phyloP scores from a whole-genome alignment of 108 stramenopile genomes.

The Nitzschia sp. region DNA sequence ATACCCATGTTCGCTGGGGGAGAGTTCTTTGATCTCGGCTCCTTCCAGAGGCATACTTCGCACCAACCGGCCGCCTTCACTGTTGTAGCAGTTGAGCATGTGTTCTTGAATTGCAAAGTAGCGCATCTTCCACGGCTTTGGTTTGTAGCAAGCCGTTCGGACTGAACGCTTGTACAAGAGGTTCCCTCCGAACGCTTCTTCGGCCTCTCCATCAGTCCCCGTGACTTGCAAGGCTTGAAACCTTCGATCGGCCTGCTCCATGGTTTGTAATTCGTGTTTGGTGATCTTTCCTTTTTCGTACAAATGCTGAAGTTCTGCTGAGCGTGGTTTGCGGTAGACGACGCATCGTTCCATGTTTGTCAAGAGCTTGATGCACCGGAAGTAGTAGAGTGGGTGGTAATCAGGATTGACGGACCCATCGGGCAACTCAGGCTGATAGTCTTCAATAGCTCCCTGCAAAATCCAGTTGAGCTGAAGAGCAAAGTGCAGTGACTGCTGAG shows the following conservation, averaged over 20 bases:
- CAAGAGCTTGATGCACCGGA: slow-evolving; percentile 91
- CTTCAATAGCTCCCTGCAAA: slow-evolving; percentile 96
- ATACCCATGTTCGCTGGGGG: slow-evolving; percentile 52
- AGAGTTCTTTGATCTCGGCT: slow-evolving; percentile 54
- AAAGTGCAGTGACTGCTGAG: slow-evolving; percentile 96
- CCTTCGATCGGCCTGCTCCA: slow-evolving; percentile 93
- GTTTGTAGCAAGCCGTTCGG: slow-evolving; percentile 68
- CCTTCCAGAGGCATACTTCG: slow-evolving; percentile 91
- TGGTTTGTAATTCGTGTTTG: slow-evolving; percentile 76
- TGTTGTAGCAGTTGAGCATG: slow-evolving; percentile 93
- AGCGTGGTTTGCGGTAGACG: slow-evolving; percentile 82
- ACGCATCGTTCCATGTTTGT: slow-evolving; percentile 94
- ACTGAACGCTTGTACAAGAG: slow-evolving; percentile 82
- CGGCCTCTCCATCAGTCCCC: slow-evolving; percentile 30
- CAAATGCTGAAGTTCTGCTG: slow-evolving; percentile 81
- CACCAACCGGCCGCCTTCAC: slow-evolving; percentile 40
- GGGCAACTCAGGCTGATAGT: slow-evolving; percentile 95
- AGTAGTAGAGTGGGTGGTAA: slow-evolving; percentile 89
- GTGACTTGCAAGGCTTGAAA: slow-evolving; percentile 89
- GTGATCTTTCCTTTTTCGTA: slow-evolving; percentile 91
- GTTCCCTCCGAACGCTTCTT: slow-evolving; percentile 59
- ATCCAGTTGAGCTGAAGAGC: slow-evolving; percentile 98
- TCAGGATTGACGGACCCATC: slow-evolving; percentile 82
- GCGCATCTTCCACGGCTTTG: slow-evolving; percentile 87
- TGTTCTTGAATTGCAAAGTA: slow-evolving; percentile 93